phyloP scores from a whole-genome alignment of 2,329 filamentous ascomycete genomes.

The Trichoderma breve region DNA sequence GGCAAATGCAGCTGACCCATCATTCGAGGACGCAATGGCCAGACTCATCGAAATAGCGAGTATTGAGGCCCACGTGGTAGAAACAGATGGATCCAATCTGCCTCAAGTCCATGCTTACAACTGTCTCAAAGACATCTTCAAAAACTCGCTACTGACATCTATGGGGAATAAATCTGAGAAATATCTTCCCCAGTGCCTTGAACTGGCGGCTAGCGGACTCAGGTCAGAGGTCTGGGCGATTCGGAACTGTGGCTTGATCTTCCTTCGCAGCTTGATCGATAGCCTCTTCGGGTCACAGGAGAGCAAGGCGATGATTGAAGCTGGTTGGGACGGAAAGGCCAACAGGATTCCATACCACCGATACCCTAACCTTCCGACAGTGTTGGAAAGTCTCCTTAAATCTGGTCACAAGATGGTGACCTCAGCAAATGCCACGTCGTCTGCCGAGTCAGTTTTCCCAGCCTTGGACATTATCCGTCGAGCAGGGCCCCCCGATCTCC shows the following conservation, averaged over 20 bases:
- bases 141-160: conserved; percentile 71
- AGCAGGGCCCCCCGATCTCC: conserved; percentile 61
- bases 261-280: conserved; percentile 83
- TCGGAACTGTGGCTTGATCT: conserved; percentile 85
- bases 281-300: conserved; percentile 73
- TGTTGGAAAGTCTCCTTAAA: conserved; percentile 62
- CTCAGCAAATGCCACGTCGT: conserved; percentile 35
- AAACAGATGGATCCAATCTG: conserved; percentile 64
- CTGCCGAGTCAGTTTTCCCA: conserved; percentile 74
- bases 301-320: conserved; percentile 61
- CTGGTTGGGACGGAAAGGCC: conserved; percentile 62
- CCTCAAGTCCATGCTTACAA: conserved; percentile 95
- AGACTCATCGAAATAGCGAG: conserved; percentile 61
- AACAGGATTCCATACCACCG: conserved; percentile 67
- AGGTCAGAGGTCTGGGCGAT: conserved; percentile 88
- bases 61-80: conserved; percentile 50
- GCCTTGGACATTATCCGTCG: conserved; percentile 78
- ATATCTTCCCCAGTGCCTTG: conserved; percentile 70
- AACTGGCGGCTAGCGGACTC: conserved; percentile 76
- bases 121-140: conserved; percentile 88
- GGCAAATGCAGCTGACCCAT: conserved; percentile 57
- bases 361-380: conserved; percentile 62
- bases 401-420: conserved; percentile 48
- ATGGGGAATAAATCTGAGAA: conserved; percentile 70
- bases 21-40: conserved; percentile 63